phyloP scores from a whole-genome alignment of 176 grass and related monocot genomes.

The Eremochloa ophiuroides region DNA sequence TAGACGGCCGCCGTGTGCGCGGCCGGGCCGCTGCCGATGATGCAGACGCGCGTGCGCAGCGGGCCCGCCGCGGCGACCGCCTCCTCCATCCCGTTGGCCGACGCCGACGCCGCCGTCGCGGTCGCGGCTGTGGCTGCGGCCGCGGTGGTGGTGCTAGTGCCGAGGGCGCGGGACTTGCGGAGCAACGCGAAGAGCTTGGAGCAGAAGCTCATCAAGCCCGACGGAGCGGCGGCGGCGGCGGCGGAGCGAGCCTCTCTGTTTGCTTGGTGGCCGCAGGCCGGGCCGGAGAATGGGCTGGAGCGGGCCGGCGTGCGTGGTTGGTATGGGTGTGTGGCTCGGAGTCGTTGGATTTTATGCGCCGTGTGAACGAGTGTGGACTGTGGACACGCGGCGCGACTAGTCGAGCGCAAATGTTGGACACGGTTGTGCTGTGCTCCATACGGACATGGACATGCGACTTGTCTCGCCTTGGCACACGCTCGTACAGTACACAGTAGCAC shows the following conservation, averaged over 20 bases:
- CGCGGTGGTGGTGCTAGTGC: not conserved
- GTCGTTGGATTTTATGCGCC: slow-evolving; percentile 15
- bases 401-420: too few relatives aligned
- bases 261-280: not conserved
- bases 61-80: slow-evolving; percentile 30
- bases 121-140: slow-evolving; percentile 14
- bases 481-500: too few relatives aligned
- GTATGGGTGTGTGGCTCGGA: not conserved
- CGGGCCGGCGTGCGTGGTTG: slow-evolving; percentile 26
- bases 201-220: slow-evolving; percentile 42
- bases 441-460: too few relatives aligned
- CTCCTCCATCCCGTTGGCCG: slow-evolving; percentile 57
- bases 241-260: not conserved
- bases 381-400: not conserved
- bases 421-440: too few relatives aligned
- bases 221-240: not conserved
- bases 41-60: slow-evolving; percentile 67
- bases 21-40: slow-evolving; percentile 93
- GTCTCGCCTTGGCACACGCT: too few relatives aligned
- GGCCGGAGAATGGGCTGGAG: slow-evolving; percentile 6
- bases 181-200: slow-evolving; percentile 65
- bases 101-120: not conserved
- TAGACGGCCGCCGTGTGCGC: slow-evolving; percentile 91
- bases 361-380: not conserved
- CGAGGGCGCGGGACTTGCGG: slow-evolving; percentile 50